Base-by-base conservation (phyloP, 2,329 filamentous ascomycete species). In the Botrytis fabae region DNA sequence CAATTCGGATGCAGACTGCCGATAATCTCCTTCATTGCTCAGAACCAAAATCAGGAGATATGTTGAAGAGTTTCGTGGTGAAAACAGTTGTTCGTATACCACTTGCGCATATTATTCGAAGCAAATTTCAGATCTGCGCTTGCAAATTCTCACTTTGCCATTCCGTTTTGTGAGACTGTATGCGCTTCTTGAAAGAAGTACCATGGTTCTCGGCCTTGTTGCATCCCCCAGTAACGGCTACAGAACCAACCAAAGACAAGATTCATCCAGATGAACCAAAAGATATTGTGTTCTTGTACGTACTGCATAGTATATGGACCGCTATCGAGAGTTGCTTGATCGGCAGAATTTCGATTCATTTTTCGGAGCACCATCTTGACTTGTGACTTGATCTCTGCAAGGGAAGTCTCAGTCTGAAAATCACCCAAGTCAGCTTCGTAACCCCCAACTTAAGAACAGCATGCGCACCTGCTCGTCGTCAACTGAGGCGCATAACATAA, bases 401-500 rank as follows among this genome's bases (percentile, higher is more conserved):
- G 90, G 80, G 94, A 89, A 77, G 89, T 85, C 81, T 95, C 92
- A 77, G 91, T 89, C 86, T 90, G 75, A 10, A 59, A 48, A 22
- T 76, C 74, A 64, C 51, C 69, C 32, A 68, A 59, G 63, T 76
- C 70, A 75, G 71, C 35, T 48, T 64, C 54, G 51, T 51, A 44
- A 46, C 25, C 28, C 48, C 28, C 62, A 48, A 48, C 62, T 57
- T 44, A 68, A 40, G 73, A 60, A n/a, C 38, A 35, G 44, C 54
- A 70, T 66, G 78, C 83, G 74, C 80, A 92, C 90, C 85, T 93
- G 90, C 80, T 94, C 92, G 82, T 98, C 94, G 83, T 98, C 96
- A 79, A 97, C 93, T 2, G 95, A 97, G 74, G 95, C 95, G 81
- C 94, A 95, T 78, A 99, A 89, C 87, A 97, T 95, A 77, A 98